Conservation (phyloP, 2,329 filamentous ascomycete species). For the Scedosporium aurantiacum region DNA sequence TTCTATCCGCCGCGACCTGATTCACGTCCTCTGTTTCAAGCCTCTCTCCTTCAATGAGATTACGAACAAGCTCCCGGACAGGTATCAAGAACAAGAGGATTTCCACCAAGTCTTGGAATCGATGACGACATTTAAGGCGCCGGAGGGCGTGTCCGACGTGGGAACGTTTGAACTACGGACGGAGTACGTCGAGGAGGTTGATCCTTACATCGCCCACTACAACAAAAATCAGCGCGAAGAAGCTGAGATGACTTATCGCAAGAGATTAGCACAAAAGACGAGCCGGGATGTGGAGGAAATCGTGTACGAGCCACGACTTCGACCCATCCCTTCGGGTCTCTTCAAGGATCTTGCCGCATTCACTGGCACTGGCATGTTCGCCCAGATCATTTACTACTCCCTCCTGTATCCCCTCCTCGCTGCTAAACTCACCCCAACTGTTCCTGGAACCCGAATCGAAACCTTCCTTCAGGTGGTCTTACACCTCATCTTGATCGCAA, state of each 20-base stretch:
- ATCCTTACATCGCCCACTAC: slow-evolving; percentile 93
- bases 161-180: slow-evolving; percentile 89
- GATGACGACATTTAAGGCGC: slow-evolving; percentile 80
- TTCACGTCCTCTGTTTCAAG: slow-evolving; percentile 91
- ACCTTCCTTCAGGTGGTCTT: slow-evolving; percentile 85
- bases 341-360: slow-evolving; percentile 71
- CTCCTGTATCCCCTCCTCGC: slow-evolving; percentile 70
- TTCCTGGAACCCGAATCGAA: slow-evolving; percentile 76
- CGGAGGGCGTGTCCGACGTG: slow-evolving; percentile 83
- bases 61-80: slow-evolving; percentile 73
- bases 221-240: slow-evolving; percentile 96
- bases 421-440: slow-evolving; percentile 55
- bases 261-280: slow-evolving; percentile 76
- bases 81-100: slow-evolving; percentile 77
- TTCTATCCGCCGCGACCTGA: slow-evolving; percentile 78
- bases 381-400: slow-evolving; percentile 80
- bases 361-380: slow-evolving; percentile 75
- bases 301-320: slow-evolving; percentile 80
- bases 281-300: slow-evolving; percentile 73
- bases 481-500: slow-evolving; percentile 75
- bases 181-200: slow-evolving; percentile 75
- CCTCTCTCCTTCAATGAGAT: slow-evolving; percentile 92
- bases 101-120: slow-evolving; percentile 77
- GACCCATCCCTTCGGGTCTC: slow-evolving; percentile 62
- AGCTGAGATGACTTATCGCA: slow-evolving; percentile 78